phyloP scores from a whole-genome alignment of 2,329 filamentous ascomycete species.

The Fusarium keratoplasticum region DNA sequence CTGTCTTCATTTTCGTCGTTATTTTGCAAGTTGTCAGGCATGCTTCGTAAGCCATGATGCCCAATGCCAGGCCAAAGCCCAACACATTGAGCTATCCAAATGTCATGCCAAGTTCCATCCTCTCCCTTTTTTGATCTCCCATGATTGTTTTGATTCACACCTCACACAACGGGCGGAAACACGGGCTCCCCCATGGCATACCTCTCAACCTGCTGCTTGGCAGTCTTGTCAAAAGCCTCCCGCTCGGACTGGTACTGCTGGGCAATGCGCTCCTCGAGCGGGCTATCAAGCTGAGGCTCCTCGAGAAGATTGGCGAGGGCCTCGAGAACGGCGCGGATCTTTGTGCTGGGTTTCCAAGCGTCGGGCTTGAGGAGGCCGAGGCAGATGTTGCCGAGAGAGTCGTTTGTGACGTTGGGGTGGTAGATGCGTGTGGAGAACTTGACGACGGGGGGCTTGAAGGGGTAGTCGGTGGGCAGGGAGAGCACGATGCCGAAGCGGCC shows the following conservation, averaged over 20 bases:
- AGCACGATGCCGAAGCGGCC: slow-evolving; percentile 81
- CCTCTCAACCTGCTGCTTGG: slow-evolving; percentile 76
- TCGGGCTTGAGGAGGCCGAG: slow-evolving; percentile 84
- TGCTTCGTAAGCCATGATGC: background rate
- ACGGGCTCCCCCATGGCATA: slow-evolving; percentile 68
- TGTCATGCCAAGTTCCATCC: background rate
- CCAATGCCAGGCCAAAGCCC: background rate
- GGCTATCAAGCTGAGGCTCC: slow-evolving; percentile 89
- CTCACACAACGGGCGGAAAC: slow-evolving; percentile 48
- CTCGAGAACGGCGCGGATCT: slow-evolving; percentile 79
- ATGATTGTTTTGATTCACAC: background rate
- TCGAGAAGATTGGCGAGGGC: slow-evolving; percentile 79
- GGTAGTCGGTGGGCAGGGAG: slow-evolving; percentile 82
- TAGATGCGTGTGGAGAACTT: slow-evolving; percentile 91
- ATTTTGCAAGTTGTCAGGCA: background rate
- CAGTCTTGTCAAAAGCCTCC: slow-evolving; percentile 78
- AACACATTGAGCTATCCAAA: background rate
- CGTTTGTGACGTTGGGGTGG: slow-evolving; percentile 94
- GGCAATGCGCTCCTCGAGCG: slow-evolving; percentile 87
- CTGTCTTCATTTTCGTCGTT: background rate
- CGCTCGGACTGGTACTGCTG: slow-evolving; percentile 82
- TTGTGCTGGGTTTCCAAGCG: slow-evolving; percentile 91
- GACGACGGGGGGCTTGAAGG: slow-evolving; percentile 87
- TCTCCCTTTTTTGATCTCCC: background rate
- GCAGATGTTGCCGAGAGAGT: slow-evolving; percentile 86